A percentile compares a stretch with the other conserved stretches of the same genome.
phyloP scores from a whole-genome alignment of 768 basidiomycete species.

The Mycena kentingensis region DNA sequence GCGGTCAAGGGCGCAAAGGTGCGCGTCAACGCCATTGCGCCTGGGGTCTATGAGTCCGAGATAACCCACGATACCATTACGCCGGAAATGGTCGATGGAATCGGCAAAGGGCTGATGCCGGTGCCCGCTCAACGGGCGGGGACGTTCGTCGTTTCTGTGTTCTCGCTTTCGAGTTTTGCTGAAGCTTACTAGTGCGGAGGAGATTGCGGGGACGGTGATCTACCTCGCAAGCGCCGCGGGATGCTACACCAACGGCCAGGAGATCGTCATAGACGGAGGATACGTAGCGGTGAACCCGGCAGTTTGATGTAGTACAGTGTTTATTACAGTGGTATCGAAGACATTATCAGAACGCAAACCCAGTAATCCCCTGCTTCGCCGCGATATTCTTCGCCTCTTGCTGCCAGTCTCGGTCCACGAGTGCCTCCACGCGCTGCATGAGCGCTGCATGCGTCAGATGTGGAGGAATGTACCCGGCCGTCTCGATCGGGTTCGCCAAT shows the following conservation, averaged over 20 bases:
- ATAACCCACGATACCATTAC: slow-evolving; percentile 62
- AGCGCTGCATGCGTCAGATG: slow-evolving; percentile 7
- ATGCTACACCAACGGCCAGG: slow-evolving; percentile 76
- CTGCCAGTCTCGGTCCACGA: slow-evolving; percentile 8
- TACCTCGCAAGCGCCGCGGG: slow-evolving; percentile 76
- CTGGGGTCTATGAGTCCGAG: slow-evolving; percentile 76
- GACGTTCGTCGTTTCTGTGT: slow-evolving; percentile 50
- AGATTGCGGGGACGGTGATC: slow-evolving; percentile 77
- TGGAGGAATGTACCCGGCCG: neutral
- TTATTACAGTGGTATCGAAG: neutral
- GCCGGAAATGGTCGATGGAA: slow-evolving; percentile 48
- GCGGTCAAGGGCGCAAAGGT: slow-evolving; percentile 68
- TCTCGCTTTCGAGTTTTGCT: neutral
- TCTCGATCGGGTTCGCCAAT: neutral
- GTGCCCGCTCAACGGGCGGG: slow-evolving; percentile 67
- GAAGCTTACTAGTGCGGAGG: slow-evolving; percentile 50
- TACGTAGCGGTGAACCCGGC: slow-evolving; percentile 74
- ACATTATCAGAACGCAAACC: neutral
- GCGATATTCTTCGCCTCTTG: slow-evolving; percentile 3
- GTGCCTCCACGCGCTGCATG: neutral
- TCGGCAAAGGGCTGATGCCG: slow-evolving; percentile 61
- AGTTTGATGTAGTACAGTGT: too few species aligned
- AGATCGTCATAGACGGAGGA: slow-evolving; percentile 77
- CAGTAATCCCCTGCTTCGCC: neutral
- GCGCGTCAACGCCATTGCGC: slow-evolving; percentile 74